phyloP scores from a whole-genome alignment of 148 eudicot species.

The Rhododendron williamsianum region DNA sequence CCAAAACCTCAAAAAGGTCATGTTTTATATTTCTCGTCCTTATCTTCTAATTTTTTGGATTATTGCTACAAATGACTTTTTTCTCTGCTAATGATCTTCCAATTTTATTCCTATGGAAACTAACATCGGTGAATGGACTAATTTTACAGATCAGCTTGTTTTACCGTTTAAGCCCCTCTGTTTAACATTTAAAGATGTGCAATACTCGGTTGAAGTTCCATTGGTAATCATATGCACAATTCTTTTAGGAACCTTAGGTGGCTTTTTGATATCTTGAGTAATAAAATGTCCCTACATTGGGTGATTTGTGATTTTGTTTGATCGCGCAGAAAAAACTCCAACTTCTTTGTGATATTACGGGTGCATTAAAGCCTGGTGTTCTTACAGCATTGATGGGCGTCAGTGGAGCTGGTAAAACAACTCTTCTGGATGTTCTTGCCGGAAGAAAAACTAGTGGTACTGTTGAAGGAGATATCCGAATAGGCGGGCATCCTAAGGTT shows the following conservation, averaged over 20 bases:
- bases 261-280: not conserved
- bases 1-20: conserved; percentile 36
- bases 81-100: not conserved
- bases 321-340: conserved; percentile 46
- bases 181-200: conserved; percentile 57
- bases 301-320: not conserved
- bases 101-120: not conserved
- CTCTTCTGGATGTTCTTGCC: conserved; percentile 85
- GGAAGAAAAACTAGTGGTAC: conserved; percentile 85
- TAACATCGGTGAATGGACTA: not conserved
- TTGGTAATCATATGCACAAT: conserved; percentile 32
- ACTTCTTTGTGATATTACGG: conserved; percentile 62
- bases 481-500: conserved; percentile 73
- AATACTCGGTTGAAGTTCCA: conserved; percentile 69
- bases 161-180: conserved; percentile 71
- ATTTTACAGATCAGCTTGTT: conserved; percentile 57
- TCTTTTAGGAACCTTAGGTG: not conserved
- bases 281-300: not conserved
- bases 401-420: conserved; percentile 95
- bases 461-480: conserved; percentile 62
- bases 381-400: conserved; percentile 91
- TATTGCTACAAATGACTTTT: not conserved
- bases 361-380: conserved; percentile 76
- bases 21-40: not conserved
- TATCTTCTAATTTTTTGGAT: not conserved